Conservation (phyloP, 2,329 filamentous ascomycete species). For the Neoascochyta sp. region DNA sequence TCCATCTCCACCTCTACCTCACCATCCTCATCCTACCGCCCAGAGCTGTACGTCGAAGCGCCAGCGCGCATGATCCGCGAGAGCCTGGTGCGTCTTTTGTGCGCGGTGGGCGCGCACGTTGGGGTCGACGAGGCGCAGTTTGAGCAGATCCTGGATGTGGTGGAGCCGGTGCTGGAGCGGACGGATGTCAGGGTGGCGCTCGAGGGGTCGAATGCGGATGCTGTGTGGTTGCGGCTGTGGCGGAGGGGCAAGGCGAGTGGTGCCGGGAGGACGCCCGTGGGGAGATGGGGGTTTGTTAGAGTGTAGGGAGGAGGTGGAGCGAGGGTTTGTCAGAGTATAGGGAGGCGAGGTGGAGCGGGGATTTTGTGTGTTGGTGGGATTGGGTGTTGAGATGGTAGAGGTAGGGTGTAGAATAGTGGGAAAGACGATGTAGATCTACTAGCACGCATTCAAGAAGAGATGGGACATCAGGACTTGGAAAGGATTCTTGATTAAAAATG, state of each 20-base stretch:
- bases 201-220: constrained; percentile 65
- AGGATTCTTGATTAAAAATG: too few species aligned
- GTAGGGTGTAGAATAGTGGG: too few species aligned
- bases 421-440: too few species aligned
- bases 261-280: background rate
- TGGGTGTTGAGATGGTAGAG: too few species aligned
- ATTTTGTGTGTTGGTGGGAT: too few species aligned
- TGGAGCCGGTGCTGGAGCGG: constrained; percentile 45
- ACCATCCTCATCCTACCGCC: constrained; percentile 1
- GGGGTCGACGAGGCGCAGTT: constrained; percentile 65
- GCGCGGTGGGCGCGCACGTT: constrained; percentile 60
- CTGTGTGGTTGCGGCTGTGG: constrained; percentile 62
- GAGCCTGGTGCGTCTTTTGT: constrained; percentile 57
- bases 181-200: constrained; percentile 55
- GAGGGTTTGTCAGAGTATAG: too few species aligned
- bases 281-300: background rate
- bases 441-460: too few species aligned
- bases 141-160: constrained; percentile 64
- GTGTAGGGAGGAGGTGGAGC: too few species aligned
- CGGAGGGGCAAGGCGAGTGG: constrained; percentile 9
- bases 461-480: too few species aligned
- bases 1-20: constrained; percentile 1
- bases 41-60: constrained; percentile 48
- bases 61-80: constrained; percentile 64
- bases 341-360: too few species aligned